Base-by-base conservation (phyloP, 768 basidiomycete species). In the Tricholoma furcatifolium region DNA sequence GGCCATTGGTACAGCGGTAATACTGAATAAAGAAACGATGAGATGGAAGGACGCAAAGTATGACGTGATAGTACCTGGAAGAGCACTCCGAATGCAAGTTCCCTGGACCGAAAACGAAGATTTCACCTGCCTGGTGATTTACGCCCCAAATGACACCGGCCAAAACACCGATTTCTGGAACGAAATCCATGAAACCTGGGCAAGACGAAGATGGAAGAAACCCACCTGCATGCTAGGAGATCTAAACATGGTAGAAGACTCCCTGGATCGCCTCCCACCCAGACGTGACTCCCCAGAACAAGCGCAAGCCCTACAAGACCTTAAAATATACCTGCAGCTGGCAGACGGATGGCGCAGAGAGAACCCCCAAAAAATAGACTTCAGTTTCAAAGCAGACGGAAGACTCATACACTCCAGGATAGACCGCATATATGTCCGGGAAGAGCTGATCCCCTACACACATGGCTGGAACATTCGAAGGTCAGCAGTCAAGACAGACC, bases 331-430 rank as follows among this genome's bases (percentile, higher is more conserved):
- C n/a, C n/a, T n/a, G n/a, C n/a, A n/a, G n/a, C n/a, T n/a, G n/a
- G n/a, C n/a, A n/a, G n/a, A 56, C 34, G 54, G 54, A 41, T 56
- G 54, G 54, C n/a, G 54, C 14, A 12, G 21, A 14, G n/a, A 30
- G 11, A 35, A 50, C 24, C 50, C 50, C 8, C 23, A 15, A 15
- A 45, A 44, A 6, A 21, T 15, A 31, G 27, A 42, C 10, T 56
- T 20, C 43, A 36, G 27, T n/a, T 45, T 36, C 32, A 7, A 32
- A 10, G 12, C 23, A 15, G 44, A 50, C n/a, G 20, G 23, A 39
- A 32, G 43, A 7, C 27, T 20, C 2, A 45, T 20, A n/a, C 27
- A 48, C 20, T 56, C 50, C 9, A 10, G 44, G 18, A 51, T 56
- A 14, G 51, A 56, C 44, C 17, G 45, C 14, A 56, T 56, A 27